Evolutionary conservation across 139 green algal species (phyloP).

Genomic region (Picochlorum sp.): DNA sequence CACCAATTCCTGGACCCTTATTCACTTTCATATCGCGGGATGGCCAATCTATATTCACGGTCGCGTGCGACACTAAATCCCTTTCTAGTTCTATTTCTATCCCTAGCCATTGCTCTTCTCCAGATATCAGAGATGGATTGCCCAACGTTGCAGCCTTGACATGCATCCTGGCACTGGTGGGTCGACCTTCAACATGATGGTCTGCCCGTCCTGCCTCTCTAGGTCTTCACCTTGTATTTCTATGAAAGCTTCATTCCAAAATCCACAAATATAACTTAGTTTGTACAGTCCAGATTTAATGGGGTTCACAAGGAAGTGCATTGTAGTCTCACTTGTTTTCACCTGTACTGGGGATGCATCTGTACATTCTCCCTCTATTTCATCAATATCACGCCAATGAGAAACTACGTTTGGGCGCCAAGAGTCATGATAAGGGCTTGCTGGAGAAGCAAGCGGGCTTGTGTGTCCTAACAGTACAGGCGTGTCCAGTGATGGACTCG

Average conservation of each 20-base stretch:
- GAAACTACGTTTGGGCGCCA: not conserved
- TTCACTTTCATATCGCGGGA: not conserved
- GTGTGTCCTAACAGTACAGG: too few species aligned
- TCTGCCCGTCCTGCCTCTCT: slow-evolving; percentile 5
- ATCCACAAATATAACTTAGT: not conserved
- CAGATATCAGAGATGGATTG: slow-evolving; percentile 27
- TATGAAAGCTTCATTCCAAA: not conserved
- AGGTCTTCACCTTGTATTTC: not conserved
- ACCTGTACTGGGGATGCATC: too few species aligned
- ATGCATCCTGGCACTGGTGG: slow-evolving; percentile 13
- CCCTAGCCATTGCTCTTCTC: slow-evolving; percentile 42
- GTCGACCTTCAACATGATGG: slow-evolving; percentile 27
- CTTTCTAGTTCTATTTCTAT: slow-evolving; percentile 25
- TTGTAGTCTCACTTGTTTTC: too few species aligned
- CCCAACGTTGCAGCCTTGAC: slow-evolving; percentile 11
- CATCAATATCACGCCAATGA: not conserved
- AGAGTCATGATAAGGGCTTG: too few species aligned
- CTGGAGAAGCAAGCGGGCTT: too few species aligned
- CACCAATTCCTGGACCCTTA: too few species aligned
- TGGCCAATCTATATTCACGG: slow-evolving; percentile 18
- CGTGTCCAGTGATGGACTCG: too few species aligned
- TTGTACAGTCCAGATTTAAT: not conserved
- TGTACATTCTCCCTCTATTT: not conserved
- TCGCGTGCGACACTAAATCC: slow-evolving; percentile 15
- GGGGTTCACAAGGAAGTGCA: not conserved